Conservation (phyloP, 345 rosid species). For the Boechera divaricarpa region DNA sequence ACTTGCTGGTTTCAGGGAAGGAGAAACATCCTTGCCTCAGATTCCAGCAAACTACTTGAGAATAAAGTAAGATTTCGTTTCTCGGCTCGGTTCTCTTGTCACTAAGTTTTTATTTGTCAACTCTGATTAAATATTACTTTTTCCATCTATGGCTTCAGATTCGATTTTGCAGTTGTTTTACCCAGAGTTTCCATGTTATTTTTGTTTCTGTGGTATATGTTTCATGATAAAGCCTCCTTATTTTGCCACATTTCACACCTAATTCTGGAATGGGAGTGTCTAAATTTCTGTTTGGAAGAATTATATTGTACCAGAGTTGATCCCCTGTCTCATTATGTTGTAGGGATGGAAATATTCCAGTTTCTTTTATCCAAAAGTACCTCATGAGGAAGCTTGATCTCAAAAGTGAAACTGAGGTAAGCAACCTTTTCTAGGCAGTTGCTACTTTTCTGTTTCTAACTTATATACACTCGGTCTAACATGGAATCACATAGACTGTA, state of each 20-base stretch:
- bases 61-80: constrained; percentile 65
- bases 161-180: background rate
- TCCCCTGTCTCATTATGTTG: constrained; percentile 9
- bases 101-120: background rate
- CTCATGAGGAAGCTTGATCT: constrained; percentile 85
- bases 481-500: constrained; percentile 2
- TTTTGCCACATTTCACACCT: constrained; percentile 22
- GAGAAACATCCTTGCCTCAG: constrained; percentile 80
- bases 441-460: constrained; percentile 12
- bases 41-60: constrained; percentile 78
- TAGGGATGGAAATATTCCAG: constrained; percentile 90
- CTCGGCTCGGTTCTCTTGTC: constrained; percentile 9
- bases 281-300: constrained; percentile 13
- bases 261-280: constrained; percentile 12
- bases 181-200: background rate
- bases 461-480: background rate
- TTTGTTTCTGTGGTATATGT: background rate
- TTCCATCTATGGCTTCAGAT: background rate
- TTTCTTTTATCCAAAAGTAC: constrained; percentile 86
- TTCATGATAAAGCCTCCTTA: background rate
- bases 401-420: constrained; percentile 77
- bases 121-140: background rate
- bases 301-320: constrained; percentile 24
- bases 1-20: constrained; percentile 67
- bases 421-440: constrained; percentile 25